phyloP scores from a whole-genome alignment of 2,329 filamentous ascomycete species.

The Alternaria longipes region DNA sequence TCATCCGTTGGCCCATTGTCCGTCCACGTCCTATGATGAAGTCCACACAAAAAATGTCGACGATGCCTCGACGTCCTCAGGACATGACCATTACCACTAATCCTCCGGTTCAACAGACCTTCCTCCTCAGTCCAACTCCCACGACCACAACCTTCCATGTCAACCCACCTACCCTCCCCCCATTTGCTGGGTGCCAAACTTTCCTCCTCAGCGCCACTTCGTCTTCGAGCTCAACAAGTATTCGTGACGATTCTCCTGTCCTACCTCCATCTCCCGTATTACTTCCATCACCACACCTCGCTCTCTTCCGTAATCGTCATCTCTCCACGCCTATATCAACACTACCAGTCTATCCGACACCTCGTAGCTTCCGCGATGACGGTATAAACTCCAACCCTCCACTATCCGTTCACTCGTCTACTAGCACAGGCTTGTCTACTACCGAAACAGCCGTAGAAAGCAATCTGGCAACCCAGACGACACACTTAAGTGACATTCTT shows the following conservation, averaged over 20 bases:
- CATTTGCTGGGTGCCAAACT: not conserved
- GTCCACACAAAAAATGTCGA: not conserved
- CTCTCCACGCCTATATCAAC: not conserved
- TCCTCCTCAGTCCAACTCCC: conserved; percentile 11
- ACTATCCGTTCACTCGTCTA: not conserved
- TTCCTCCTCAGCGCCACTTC: conserved; percentile 14
- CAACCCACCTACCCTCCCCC: not conserved
- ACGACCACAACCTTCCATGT: not conserved
- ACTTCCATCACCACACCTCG: not conserved
- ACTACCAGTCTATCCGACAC: not conserved
- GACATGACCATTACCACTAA: not conserved
- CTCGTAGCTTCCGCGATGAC: not conserved
- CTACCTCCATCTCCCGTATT: conserved; percentile 3
- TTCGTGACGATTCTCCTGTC: conserved; percentile 2
- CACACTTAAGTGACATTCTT: conserved; percentile 8
- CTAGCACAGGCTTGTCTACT: not conserved
- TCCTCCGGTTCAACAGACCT: conserved; percentile 4
- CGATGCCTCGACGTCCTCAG: not conserved
- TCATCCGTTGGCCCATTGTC: not conserved
- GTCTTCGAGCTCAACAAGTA: not conserved
- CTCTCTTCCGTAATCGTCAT: not conserved
- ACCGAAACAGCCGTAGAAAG: not conserved
- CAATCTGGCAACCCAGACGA: not conserved
- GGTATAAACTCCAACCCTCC: not conserved
- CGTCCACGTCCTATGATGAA: not conserved